A percentile compares a stretch with the other conserved stretches of the same genome.
These are phyloP conservation scores for Hyaloperonospora brassicae DNA, from an alignment of 352 stramenopile genomes.

Conservation along the genomic window DNA sequence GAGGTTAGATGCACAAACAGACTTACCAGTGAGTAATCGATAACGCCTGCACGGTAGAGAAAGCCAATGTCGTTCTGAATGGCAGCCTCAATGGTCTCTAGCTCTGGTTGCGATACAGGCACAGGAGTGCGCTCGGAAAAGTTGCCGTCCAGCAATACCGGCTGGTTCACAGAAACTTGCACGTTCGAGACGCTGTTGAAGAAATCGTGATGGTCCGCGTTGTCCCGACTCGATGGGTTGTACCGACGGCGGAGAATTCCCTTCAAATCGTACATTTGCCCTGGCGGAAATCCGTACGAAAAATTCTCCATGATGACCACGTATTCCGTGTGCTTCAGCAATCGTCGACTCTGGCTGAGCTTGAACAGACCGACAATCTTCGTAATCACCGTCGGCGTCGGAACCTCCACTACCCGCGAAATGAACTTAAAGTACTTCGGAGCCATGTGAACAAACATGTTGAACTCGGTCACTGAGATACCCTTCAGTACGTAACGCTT, in stretches of 20 bases:
- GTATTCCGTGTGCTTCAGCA: constrained; percentile 75
- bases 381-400: constrained; percentile 63
- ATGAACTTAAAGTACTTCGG: constrained; percentile 86
- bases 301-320: constrained; percentile 86
- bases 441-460: constrained; percentile 87
- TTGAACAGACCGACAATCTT: constrained; percentile 84
- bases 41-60: constrained; percentile 60
- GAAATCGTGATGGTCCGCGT: constrained; percentile 30
- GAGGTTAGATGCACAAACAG: background rate
- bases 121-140: constrained; percentile 75
- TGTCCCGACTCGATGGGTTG: constrained; percentile 31
- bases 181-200: constrained; percentile 39
- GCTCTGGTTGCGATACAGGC: constrained; percentile 52
- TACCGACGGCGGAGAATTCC: constrained; percentile 72
- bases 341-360: constrained; percentile 42
- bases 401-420: constrained; percentile 45
- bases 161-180: constrained; percentile 45
- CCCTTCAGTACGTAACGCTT: constrained; percentile 81
- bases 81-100: constrained; percentile 52
- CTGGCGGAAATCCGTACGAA: constrained; percentile 62
- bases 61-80: constrained; percentile 78
- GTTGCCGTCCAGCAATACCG: constrained; percentile 75
- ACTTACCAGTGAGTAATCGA: constrained; percentile 82
- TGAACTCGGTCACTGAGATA: constrained; percentile 81
- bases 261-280: constrained; percentile 85